These are phyloP conservation scores for Coemansia sp. DNA, from an alignment of 192 early-diverging fungal species.

Conservation along the genomic window DNA sequence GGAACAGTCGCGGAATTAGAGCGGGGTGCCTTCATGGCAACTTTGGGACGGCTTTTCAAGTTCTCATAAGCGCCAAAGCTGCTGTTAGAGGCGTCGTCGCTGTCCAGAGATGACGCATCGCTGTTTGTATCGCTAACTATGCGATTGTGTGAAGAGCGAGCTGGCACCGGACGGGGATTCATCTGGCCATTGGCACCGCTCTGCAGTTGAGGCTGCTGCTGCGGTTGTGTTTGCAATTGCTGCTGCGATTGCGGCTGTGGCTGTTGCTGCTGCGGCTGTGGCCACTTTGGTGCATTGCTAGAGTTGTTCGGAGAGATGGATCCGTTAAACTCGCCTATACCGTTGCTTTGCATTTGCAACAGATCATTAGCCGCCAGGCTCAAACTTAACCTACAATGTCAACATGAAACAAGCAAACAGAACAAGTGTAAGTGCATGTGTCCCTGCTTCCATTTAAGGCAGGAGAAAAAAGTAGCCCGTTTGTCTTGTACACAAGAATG, in stretches of 20 bases:
- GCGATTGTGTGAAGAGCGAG: slow-evolving; percentile 40
- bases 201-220: slow-evolving; percentile 7
- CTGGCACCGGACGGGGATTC: slow-evolving; percentile 29
- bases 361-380: slow-evolving; percentile 10
- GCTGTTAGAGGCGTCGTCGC: slow-evolving; percentile 29
- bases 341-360: slow-evolving; percentile 49
- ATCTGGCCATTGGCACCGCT: slow-evolving; percentile 7
- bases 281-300: slow-evolving; percentile 10
- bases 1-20: slow-evolving; percentile 17
- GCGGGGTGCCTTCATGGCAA: slow-evolving; percentile 54
- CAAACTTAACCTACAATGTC: background rate
- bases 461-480: background rate
- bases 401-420: background rate
- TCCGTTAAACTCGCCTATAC: slow-evolving; percentile 26
- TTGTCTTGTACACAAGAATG: slow-evolving; percentile 1
- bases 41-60: slow-evolving; percentile 25
- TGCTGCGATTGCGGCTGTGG: background rate
- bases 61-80: slow-evolving; percentile 42
- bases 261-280: slow-evolving; percentile 6
- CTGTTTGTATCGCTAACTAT: slow-evolving; percentile 55
- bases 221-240: slow-evolving; percentile 6
- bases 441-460: background rate
- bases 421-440: background rate
- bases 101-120: slow-evolving; percentile 36
- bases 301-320: slow-evolving; percentile 1